Evolutionary conservation across 225 moss, liverwort and hornwort species (phyloP), one percentile per base, ranked within the genome.

Genomic region (Antitrichia curtipendula): DNA sequence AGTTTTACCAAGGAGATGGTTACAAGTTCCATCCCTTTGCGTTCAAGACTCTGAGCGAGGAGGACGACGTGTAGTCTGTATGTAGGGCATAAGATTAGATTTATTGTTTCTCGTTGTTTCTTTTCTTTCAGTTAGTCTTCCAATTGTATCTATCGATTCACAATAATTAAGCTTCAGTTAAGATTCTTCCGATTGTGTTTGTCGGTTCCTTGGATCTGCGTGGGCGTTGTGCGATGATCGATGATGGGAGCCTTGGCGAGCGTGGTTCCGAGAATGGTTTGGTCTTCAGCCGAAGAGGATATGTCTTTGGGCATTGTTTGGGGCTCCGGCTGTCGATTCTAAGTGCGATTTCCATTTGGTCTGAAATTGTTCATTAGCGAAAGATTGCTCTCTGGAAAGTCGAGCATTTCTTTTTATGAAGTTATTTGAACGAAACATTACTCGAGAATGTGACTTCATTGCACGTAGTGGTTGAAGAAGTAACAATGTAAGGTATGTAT

Each of bases 21-120:
- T 97, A 97, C 90, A 98, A 98, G 92, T 98, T 98, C 89, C 95
- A 93, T 69, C 98, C 98, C 9, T 96, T 98, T 40, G 85, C 96
- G 78, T 98, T 98, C 91, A 82, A 87, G 60, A 89, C 92, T 43
- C 95, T 98, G n/a, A 88, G 89, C 43, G 94, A 96, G 89, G 98
- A 96, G 75, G 98, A 98, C 36, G 98, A 96, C 88, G 85, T 91
- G 91, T 93, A 91, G 91, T 78, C 27, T 38, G 52, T 59, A 38
- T 38, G 32, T 53, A 27, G 64, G 50, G 23, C 65, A 13, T 71
- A 49, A 17, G 73, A 88, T 32, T 66, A 73, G 90, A 65, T 63
- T 62, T 9, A 49, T 74, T 69, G 65, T 53, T 68, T 52, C 16
- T 60, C 14, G 2, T 34, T 16, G 65, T 20, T 23, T 34, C 12